These are phyloP conservation scores for Hibiscus mutabilis DNA, from an alignment of 345 rosid species.

Conservation along the genomic window DNA sequence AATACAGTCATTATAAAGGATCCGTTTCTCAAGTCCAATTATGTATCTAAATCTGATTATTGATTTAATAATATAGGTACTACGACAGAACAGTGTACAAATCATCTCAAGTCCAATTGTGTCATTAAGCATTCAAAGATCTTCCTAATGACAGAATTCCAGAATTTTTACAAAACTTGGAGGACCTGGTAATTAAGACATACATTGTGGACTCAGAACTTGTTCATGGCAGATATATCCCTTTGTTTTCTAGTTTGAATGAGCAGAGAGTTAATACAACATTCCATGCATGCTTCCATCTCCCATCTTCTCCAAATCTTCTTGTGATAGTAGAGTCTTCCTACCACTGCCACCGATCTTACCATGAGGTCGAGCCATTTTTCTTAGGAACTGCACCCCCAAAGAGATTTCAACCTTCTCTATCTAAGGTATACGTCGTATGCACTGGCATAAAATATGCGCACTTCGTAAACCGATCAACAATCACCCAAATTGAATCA, in stretches of 20 bases:
- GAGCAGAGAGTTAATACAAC: constrained; percentile 16
- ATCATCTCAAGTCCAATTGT: neutral
- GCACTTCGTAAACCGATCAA: no score
- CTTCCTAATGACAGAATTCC: neutral
- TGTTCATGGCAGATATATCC: neutral
- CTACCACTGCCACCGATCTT: constrained; percentile 48
- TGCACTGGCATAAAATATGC: no score
- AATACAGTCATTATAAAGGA: constrained; percentile 36
- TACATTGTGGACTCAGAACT: neutral
- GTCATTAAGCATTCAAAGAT: neutral
- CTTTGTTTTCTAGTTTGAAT: neutral
- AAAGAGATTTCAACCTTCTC: no score
- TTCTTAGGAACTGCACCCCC: constrained; percentile 63
- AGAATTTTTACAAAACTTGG: neutral
- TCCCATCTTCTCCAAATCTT: constrained; percentile 80
- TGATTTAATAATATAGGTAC: no score
- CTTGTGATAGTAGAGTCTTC: constrained; percentile 80
- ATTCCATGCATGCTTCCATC: constrained; percentile 43
- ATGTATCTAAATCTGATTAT: no score
- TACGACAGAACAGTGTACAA: no score
- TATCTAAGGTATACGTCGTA: no score
- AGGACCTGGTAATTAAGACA: neutral
- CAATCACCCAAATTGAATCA: no score
- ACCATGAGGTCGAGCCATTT: constrained; percentile 95
- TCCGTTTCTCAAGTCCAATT: neutral